Percentiles rank a stretch among this genome's conserved stretches.
These are phyloP conservation scores for Bryoerythrophyllum caledonicum DNA, from an alignment of 225 moss, liverwort and hornwort genomes.

Conservation along the genomic window DNA sequence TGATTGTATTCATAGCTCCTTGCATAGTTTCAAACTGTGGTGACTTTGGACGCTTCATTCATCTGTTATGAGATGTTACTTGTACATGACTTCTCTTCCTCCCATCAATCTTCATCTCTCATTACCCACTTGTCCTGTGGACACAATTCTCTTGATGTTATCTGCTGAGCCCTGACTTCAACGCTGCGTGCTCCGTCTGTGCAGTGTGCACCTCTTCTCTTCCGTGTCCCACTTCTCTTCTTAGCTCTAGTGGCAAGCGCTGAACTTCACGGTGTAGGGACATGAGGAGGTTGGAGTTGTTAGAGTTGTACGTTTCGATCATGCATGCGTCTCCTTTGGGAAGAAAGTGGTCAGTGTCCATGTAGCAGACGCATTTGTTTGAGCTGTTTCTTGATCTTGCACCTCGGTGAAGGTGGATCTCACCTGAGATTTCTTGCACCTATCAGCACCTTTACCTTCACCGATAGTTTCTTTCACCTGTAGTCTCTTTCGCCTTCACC, in stretches of 20 bases:
- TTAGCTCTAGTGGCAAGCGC: neutral
- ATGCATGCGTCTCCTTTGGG: no score
- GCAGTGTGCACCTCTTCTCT: slow-evolving; percentile 3
- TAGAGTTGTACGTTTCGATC: no score
- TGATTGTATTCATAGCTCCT: slow-evolving; percentile 34
- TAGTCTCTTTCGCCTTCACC: neutral
- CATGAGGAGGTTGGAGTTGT: slow-evolving; percentile 1
- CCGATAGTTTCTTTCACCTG: neutral
- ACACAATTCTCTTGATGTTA: neutral
- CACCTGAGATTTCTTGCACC: no score
- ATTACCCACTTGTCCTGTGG: slow-evolving; percentile 7
- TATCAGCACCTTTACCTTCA: neutral
- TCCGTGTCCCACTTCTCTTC: neutral
- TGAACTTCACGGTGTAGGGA: neutral
- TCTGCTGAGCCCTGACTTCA: neutral
- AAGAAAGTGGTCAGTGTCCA: neutral
- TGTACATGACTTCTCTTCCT: slow-evolving; percentile 14
- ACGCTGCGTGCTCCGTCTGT: neutral
- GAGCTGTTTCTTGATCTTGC: neutral
- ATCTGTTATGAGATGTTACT: slow-evolving; percentile 28
- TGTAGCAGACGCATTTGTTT: neutral
- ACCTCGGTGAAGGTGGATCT: neutral
- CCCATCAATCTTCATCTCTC: slow-evolving; percentile 18
- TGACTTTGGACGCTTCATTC: slow-evolving; percentile 30
- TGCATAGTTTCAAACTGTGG: slow-evolving; percentile 1